Evolutionary conservation across 2,329 filamentous ascomycete genomes (phyloP), one percentile per base, ranked within the genome.

Genomic region (Colletotrichum agaves): DNA sequence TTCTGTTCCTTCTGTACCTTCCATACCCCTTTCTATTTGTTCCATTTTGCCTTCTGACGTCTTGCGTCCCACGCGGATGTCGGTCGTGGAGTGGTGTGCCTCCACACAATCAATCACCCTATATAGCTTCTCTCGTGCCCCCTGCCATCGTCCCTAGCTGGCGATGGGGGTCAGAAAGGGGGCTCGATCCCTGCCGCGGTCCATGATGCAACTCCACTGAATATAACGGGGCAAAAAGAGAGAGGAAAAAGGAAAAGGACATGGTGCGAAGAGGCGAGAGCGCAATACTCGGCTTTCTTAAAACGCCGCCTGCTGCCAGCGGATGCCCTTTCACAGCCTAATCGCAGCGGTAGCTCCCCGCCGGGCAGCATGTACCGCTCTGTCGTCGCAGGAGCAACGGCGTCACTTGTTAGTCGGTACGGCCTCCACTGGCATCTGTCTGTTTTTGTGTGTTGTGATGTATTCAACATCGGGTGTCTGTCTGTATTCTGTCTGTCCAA

Each of bases 341-440:
- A 27, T 27, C 27, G 27, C 27, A 27, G 27, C 27, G 27, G 8
- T 27, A 8, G 27, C 27, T 27, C 27, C 27, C 27, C 27, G 27
- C 27, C 27, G 27, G 27, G 27, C 27, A 27, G 27, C 27, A 7
- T 39, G 49, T 56, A 50, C 41, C 59, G 56, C 50, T 43, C 35
- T 41, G 35, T 46, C 37, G 59, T 67, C 59, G 59, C 59, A 63
- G 57, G 63, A 67, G 63, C 63, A 63, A 67, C 63, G 63, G 63
- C 63, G 63, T 67, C 63, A 50, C 50, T 61, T 56, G 44, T 52
- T 63, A 67, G 50, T 67, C 59, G 23, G 23, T 27, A 67, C 63
- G 11, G 11, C 50, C 23, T 56, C 43, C 58, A 62, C 57, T 17
- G 41, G 41, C 55, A 46, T 43, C 63, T 49, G 63, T 58, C 31